Evolutionary conservation across 2,329 filamentous ascomycete species (phyloP), one percentile per base, ranked within the genome.

Genomic region (Sarocladiaceae sp.): DNA sequence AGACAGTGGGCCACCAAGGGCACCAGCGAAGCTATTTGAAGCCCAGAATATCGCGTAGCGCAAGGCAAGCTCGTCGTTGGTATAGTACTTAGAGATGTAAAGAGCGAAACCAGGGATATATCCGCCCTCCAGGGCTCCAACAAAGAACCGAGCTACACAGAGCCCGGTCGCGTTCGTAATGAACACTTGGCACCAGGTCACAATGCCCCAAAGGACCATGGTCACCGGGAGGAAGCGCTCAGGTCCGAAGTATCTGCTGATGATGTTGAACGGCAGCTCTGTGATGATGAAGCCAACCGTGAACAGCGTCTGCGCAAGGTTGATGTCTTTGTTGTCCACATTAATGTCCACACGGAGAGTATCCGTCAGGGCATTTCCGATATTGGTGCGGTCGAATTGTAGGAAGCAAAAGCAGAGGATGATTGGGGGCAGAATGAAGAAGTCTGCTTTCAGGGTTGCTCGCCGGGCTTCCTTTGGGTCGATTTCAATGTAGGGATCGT

Each of bases 281-380:
- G 71, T 68, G 4, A 79, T 57, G 8, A 79, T 71, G 40, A 79
- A 78, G 1, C 76, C 76, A 2, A 72, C 69, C 0, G 73, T 75
- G 11, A 78, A 67, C 17, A 81, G 65, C 50, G 76, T 75, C n/a
- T 76, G 71, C 0, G 77, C 76, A 7, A 78, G 57, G 50, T 80
- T 80, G 57, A 79, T 72, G 46, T 80, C 71, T 49, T 75, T 69
- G 31, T 77, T 77, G 1, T 67, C 70, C 51, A 80, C 71, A 13
- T 67, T 62, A 5, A 80, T 68, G 52, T 80, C 77, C 3, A 66
- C 54, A 13, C 74, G 68, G 39, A 80, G 71, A 3, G 69, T 74
- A 36, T 79, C 77, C 3, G 77, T 80, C 35, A 80, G 57, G 2
- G 77, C 77, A 29, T 76, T 78, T 52, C 71, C 71, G 51, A 77